A percentile compares a stretch with the other conserved stretches of the same genome.
Evolutionary conservation across 257 asterid genomes (phyloP).

Genomic region (Solanum arcanum): DNA sequence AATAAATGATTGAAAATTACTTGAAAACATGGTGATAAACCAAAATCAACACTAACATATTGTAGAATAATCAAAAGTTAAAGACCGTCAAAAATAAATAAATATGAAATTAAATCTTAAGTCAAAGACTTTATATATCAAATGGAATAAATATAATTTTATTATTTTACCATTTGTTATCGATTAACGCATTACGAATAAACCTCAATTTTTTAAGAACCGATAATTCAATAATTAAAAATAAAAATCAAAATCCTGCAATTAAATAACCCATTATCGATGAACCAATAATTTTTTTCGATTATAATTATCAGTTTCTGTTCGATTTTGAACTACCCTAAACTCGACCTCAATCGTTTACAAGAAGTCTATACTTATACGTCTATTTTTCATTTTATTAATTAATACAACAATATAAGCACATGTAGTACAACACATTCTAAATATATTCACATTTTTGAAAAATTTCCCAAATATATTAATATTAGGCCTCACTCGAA

Average conservation of each 20-base stretch:
- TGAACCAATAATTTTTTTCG: background rate
- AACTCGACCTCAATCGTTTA: no score
- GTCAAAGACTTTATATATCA: background rate
- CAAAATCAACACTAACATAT: background rate
- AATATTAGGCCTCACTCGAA: background rate
- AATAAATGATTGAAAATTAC: no score
- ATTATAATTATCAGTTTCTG: background rate
- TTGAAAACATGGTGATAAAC: background rate
- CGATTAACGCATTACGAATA: background rate
- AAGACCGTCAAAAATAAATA: background rate
- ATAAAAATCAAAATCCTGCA: no score
- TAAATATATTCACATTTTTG: no score
- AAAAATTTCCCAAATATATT: no score
- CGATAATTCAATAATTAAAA: background rate
- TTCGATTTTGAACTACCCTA: no score
- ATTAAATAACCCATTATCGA: background rate
- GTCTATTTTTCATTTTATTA: background rate
- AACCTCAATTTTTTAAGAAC: background rate
- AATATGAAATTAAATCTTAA: no score
- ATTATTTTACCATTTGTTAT: no score
- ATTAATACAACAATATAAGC: background rate
- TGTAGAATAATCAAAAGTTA: background rate
- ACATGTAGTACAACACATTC: background rate
- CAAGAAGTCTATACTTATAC: background rate
- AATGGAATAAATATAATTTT: no score